Evolutionary conservation across 371 early-diverging fungal species (phyloP).

Genomic region (Rhizopus delemar): DNA sequence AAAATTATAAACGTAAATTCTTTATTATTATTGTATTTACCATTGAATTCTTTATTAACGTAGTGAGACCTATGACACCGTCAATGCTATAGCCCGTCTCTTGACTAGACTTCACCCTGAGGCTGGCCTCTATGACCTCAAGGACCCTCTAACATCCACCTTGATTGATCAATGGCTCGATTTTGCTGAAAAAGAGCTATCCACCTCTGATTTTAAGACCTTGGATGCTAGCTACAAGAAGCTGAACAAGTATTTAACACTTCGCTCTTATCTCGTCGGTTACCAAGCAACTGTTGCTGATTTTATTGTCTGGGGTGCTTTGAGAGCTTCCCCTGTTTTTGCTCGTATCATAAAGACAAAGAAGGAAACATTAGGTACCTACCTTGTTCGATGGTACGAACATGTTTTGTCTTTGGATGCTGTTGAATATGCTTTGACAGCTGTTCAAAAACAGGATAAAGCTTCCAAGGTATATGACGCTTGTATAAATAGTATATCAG

Average conservation of each 20-base stretch:
- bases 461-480: conserved; percentile 31
- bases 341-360: conserved; percentile 77
- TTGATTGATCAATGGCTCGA: conserved; percentile 68
- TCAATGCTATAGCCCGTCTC: conserved; percentile 46
- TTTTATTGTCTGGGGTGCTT: conserved; percentile 83
- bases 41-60: not conserved
- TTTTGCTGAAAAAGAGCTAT: conserved; percentile 61
- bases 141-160: conserved; percentile 45
- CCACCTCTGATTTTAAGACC: conserved; percentile 70
- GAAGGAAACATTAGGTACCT: conserved; percentile 62
- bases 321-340: conserved; percentile 83
- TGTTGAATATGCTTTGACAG: conserved; percentile 54
- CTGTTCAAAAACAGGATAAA: conserved; percentile 53
- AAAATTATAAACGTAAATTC: not conserved
- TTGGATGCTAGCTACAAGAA: conserved; percentile 67
- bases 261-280: conserved; percentile 84
- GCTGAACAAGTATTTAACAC: conserved; percentile 74
- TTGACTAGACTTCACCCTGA: conserved; percentile 45
- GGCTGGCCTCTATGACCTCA: conserved; percentile 40
- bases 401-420: conserved; percentile 67
- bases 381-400: conserved; percentile 85
- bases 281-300: conserved; percentile 82
- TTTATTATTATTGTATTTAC: too few species aligned
- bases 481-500: too few species aligned
- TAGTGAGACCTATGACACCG: conserved; percentile 45